phyloP scores from a whole-genome alignment of 352 stramenopile species.

The Globisporangium carolinianum region DNA sequence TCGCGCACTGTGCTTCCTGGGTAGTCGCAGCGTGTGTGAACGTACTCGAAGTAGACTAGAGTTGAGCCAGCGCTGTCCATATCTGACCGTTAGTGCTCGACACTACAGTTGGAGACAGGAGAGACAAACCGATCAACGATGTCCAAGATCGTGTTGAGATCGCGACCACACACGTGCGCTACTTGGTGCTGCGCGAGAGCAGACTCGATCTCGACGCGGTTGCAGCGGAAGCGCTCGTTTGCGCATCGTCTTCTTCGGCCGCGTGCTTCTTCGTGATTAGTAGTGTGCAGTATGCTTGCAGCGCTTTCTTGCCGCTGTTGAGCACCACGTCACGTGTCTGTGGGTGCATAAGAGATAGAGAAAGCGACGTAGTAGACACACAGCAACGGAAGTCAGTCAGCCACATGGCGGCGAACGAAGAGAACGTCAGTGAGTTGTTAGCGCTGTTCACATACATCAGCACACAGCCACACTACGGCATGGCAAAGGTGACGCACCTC shows the following conservation, averaged over 20 bases:
- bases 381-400: neutral
- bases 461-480: neutral
- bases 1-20: no score
- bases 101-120: no score
- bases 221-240: neutral
- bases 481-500: conserved; percentile 23
- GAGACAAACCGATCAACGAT: no score
- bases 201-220: neutral
- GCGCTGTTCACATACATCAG: no score
- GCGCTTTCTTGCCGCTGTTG: conserved; percentile 57
- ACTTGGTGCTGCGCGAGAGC: neutral
- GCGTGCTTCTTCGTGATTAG: conserved; percentile 48
- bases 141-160: no score
- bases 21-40: no score
- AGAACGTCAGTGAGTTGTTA: no score
- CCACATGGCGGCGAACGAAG: no score
- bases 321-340: conserved; percentile 65
- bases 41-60: no score
- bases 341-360: neutral
- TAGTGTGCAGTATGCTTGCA: conserved; percentile 66
- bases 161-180: neutral
- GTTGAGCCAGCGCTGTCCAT: no score
- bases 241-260: conserved; percentile 23
- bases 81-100: no score
- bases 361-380: neutral